Evolutionary conservation across 371 early-diverging fungal genomes (phyloP), one percentile per base, ranked within the genome.

Genomic region (Spraguea lophii): DNA sequence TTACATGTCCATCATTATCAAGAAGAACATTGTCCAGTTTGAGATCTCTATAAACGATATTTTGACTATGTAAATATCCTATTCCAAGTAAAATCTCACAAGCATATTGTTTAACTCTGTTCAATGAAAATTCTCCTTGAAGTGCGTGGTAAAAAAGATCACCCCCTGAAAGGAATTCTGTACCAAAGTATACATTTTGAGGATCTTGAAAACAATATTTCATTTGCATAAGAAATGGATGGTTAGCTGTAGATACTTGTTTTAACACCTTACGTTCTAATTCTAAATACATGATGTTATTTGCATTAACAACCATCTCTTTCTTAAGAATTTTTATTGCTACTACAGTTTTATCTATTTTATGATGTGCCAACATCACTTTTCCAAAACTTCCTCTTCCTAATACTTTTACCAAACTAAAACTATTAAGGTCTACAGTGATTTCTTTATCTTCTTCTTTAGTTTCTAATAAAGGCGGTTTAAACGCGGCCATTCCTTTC

Each of bases 321-420:
- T 95, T 95, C 69, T 88, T 90, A 32, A 95, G 65, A 12, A 62
- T 84, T 72, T 95, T 95, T 68, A 95, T 83, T 3, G 93, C 94
- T 58, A 84, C 85, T 16, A 83, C 66, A 17, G 78, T 72, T 44
- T 76, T 74, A 16, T 77, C 77, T 32, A 62, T 51, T 60, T 80
- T 81, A 52, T 89, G 82, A 65, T 83, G 83, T 0, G 89, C 83
- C 44, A 93, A 76, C 81, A 91, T 83, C 41, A 84, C 82, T 74
- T 92, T 92, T 52, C 92, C 92, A 76, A 89, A 92, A 64, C 83
- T 85, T 26, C 92, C 94, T 60, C 81, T 83, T 38, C 94, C 93
- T 19, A 95, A 68, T 0, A 90, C 88, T 20, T 83, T 81, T 48
- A 87, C 56, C 51, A 92, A 81, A 47, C 76, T 75, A 62, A 90